Evolutionary conservation across 1,139 yeast species (phyloP).

Genomic region (Zygoascus sp.): DNA sequence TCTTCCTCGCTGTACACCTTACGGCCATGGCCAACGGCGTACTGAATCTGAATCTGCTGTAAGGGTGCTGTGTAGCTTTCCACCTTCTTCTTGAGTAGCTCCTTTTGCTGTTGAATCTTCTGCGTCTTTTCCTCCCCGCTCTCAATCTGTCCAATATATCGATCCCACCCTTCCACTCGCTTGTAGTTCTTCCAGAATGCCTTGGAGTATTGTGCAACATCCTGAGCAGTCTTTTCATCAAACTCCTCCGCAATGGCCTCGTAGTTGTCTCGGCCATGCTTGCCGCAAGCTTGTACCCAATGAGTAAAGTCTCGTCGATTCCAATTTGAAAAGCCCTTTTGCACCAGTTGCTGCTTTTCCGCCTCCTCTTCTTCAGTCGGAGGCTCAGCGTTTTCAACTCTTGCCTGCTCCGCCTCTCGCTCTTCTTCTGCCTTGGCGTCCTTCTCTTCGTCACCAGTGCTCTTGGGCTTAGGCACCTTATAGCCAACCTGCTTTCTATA

Average conservation of each 20-base stretch:
- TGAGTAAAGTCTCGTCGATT: constrained; percentile 83
- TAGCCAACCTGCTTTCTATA: constrained; percentile 71
- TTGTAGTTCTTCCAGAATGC: constrained; percentile 72
- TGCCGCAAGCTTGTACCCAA: constrained; percentile 76
- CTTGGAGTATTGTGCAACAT: constrained; percentile 61
- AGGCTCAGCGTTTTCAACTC: constrained; percentile 66
- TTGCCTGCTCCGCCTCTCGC: constrained; percentile 59
- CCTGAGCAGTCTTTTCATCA: constrained; percentile 64
- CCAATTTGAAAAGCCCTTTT: constrained; percentile 75
- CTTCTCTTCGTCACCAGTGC: constrained; percentile 33
- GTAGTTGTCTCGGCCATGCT: constrained; percentile 64
- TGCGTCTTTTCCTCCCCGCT: constrained; percentile 78
- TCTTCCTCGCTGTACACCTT: constrained; percentile 79
- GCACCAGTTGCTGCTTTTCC: constrained; percentile 56
- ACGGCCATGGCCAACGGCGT: constrained; percentile 87
- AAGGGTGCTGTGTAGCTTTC: constrained; percentile 63
- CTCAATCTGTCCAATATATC: constrained; percentile 80
- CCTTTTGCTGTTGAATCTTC: constrained; percentile 60
- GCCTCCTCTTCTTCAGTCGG: constrained; percentile 70
- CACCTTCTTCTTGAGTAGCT: constrained; percentile 59
- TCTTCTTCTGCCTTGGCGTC: constrained; percentile 47
- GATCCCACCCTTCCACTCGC: constrained; percentile 80
- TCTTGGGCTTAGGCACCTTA: constrained; percentile 52
- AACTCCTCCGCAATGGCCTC: constrained; percentile 56
- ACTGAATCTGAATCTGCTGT: constrained; percentile 67